phyloP scores from a whole-genome alignment of 202 grass and related monocot species.

The Miscanthus sacchariflorus region DNA sequence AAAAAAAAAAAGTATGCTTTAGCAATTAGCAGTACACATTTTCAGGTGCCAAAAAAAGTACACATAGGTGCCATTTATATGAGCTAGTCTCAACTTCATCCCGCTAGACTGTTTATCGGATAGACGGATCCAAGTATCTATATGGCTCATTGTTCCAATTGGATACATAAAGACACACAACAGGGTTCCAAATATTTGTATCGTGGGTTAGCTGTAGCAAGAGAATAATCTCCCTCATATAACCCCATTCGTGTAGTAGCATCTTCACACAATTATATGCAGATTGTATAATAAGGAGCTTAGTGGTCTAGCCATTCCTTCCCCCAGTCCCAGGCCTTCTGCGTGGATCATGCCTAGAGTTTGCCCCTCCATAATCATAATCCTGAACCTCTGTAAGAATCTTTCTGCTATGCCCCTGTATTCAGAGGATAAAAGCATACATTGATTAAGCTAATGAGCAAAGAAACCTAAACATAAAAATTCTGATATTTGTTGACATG shows the following conservation, averaged over 20 bases:
- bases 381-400: slow-evolving; percentile 75
- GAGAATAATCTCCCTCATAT: slow-evolving; percentile 20
- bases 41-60: slow-evolving; percentile 23
- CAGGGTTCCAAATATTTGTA: slow-evolving; percentile 38
- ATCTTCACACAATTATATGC: slow-evolving; percentile 20
- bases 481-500: slow-evolving; percentile 20
- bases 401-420: slow-evolving; percentile 78
- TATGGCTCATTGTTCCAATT: slow-evolving; percentile 28
- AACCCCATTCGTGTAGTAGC: slow-evolving; percentile 36
- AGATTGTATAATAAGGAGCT: slow-evolving; percentile 29
- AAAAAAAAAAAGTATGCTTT: slow-evolving; percentile 10
- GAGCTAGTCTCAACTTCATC: slow-evolving; percentile 24
- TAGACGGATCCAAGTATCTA: slow-evolving; percentile 13
- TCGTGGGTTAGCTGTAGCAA: slow-evolving; percentile 34
- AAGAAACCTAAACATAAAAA: slow-evolving; percentile 15
- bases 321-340: slow-evolving; percentile 64
- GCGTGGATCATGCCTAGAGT: slow-evolving; percentile 78
- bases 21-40: slow-evolving; percentile 31
- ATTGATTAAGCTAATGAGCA: slow-evolving; percentile 26
- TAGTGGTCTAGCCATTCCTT: slow-evolving; percentile 55
- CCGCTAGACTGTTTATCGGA: slow-evolving; percentile 36
- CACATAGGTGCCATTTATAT: slow-evolving; percentile 38
- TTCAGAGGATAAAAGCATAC: slow-evolving; percentile 33
- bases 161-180: slow-evolving; percentile 34
- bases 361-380: slow-evolving; percentile 82